Evolutionary conservation across 768 basidiomycete genomes (phyloP).

Genomic region (Leccinum obscurum): DNA sequence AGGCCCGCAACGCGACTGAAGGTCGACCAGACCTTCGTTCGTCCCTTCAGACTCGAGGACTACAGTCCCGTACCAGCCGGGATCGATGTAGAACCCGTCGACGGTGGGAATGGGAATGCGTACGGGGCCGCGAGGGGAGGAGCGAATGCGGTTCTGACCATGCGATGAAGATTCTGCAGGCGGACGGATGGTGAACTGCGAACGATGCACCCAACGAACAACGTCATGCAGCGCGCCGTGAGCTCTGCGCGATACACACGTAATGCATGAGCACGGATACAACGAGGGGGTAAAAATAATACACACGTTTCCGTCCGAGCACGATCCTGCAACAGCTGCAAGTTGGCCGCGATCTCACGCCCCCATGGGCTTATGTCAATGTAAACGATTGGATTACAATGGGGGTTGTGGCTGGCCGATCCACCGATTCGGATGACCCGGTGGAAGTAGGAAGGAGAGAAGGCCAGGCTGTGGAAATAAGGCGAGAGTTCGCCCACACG

Average conservation of each 20-base stretch:
- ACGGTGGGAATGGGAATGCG: slow-evolving; percentile 55
- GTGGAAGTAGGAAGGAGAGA: slow-evolving; percentile 89
- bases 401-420: slow-evolving; percentile 37
- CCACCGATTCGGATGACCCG: slow-evolving; percentile 68
- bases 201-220: slow-evolving; percentile 83
- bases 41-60: slow-evolving; percentile 87
- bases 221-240: slow-evolving; percentile 80
- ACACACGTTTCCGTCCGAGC: slow-evolving; percentile 80
- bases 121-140: slow-evolving; percentile 18
- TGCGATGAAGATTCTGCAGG: slow-evolving; percentile 35
- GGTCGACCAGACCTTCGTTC: slow-evolving; percentile 77
- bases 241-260: slow-evolving; percentile 46
- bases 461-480: slow-evolving; percentile 77
- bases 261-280: slow-evolving; percentile 9
- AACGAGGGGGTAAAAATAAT: neutral
- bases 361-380: slow-evolving; percentile 80
- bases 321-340: slow-evolving; percentile 77
- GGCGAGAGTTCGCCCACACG: slow-evolving; percentile 73
- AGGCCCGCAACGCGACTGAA: slow-evolving; percentile 70
- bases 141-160: slow-evolving; percentile 29
- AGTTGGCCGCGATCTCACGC: slow-evolving; percentile 67
- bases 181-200: slow-evolving; percentile 68
- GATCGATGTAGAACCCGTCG: slow-evolving; percentile 60
- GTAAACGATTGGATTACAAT: slow-evolving; percentile 63
- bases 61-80: slow-evolving; percentile 81